Conservation (phyloP, 768 basidiomycete genomes). For the Trametes cingulata region DNA sequence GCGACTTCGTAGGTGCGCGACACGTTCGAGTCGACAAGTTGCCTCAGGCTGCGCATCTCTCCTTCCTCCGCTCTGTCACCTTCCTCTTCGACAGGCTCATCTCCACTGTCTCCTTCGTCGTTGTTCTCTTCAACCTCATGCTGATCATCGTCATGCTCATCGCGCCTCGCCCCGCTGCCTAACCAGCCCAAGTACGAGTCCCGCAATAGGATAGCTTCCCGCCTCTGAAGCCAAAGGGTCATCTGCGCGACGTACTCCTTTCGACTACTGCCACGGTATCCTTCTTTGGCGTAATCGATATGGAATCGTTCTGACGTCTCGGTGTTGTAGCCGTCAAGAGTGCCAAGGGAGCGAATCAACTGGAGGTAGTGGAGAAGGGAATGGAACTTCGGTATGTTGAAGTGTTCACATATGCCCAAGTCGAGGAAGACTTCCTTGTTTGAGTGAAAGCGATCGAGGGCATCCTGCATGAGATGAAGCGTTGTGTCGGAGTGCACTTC, state of each 20-base stretch:
- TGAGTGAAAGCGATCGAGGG: slow-evolving; percentile 38
- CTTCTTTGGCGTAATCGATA: slow-evolving; percentile 23
- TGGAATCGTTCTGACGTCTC: slow-evolving; percentile 27
- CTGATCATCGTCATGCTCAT: background rate
- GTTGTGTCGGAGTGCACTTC: slow-evolving; percentile 14
- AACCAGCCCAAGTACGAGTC: background rate
- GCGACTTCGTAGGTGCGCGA: background rate
- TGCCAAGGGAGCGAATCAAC: slow-evolving; percentile 35
- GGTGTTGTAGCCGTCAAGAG: slow-evolving; percentile 32
- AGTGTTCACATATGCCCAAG: slow-evolving; percentile 35
- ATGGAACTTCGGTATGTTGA: slow-evolving; percentile 49
- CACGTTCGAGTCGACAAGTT: background rate
- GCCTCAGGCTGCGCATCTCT: background rate
- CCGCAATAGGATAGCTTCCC: slow-evolving; percentile 5
- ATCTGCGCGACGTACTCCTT: slow-evolving; percentile 23
- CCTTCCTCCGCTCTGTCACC: background rate
- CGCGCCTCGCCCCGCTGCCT: background rate
- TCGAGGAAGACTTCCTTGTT: slow-evolving; percentile 40
- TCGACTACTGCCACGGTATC: slow-evolving; percentile 23
- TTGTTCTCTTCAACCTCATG: background rate
- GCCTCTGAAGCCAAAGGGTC: slow-evolving; percentile 16
- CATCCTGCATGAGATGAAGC: slow-evolving; percentile 10
- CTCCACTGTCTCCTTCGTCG: background rate
- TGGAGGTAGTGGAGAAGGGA: slow-evolving; percentile 36
- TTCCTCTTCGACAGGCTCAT: background rate